Evolutionary conservation across 2,329 filamentous ascomycete genomes (phyloP), one percentile per base, ranked within the genome.

Genomic region (Cladosporium oxysporum): DNA sequence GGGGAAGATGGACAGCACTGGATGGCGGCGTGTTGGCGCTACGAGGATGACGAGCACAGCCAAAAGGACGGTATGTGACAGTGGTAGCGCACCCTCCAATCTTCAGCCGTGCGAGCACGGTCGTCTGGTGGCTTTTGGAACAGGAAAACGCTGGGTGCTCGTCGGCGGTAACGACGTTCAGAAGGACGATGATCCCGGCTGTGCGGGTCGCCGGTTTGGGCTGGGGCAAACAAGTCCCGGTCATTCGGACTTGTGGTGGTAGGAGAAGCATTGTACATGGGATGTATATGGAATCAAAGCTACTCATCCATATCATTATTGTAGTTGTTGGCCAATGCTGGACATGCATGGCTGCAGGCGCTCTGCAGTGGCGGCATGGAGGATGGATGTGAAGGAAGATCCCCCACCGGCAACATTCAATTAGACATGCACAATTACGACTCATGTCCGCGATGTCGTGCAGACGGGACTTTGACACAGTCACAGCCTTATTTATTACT

Each of bases 101-200:
- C 61, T 63, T 63, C 50, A 55, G 50, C 33, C 60, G 47, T 62
- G 47, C 29, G 31, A 53, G 61, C 61, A 63, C 61, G 61, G 61
- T 55, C 35, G 50, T 50, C 31, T 21, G 12, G 35, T 47, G 21
- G 60, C 59, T 53, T 35, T 23, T 47, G 50, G 16, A 2, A 3
- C 12, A 33, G 60, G 60, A 53, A 62, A 62, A 62, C 44, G 60
- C 49, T 35, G 60, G 33, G 23, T 63, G 21, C 35, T 57, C 35
- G 61, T 52, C 61, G 28, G 49, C 60, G 29, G 61, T 52, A 63
- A 55, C 16, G 47, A 55, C 60, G 49, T 62, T 55, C 58, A 28
- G 31, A 59, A 28, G 21, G 41, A 47, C 41, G 41, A 47, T 47
- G 41, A 47, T 47, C 41, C 41, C 41, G 41, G 41, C 41, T 47